Evolutionary conservation across 371 early-diverging fungal genomes (phyloP).

Genomic region (Fennellomyces sp.): DNA sequence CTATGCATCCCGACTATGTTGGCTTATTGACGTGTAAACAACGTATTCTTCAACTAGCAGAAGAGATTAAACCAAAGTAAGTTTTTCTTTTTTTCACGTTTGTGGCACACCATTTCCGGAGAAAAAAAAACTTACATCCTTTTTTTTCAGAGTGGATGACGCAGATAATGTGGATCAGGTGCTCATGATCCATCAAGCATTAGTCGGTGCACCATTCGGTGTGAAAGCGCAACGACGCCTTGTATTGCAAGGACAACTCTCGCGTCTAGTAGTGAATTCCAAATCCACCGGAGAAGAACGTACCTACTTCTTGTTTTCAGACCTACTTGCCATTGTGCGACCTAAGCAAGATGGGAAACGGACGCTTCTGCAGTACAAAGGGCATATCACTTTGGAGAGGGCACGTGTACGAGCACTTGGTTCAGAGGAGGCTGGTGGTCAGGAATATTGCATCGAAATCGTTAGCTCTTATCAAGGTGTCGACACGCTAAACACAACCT

Average conservation of each 20-base stretch:
- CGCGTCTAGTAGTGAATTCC: slow-evolving; percentile 23
- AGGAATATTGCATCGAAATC: slow-evolving; percentile 36
- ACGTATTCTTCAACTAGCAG: slow-evolving; percentile 25
- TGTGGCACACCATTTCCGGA: neutral
- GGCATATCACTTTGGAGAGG: slow-evolving; percentile 31
- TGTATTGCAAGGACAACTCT: slow-evolving; percentile 33
- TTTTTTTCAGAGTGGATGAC: slow-evolving; percentile 30
- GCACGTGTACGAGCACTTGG: slow-evolving; percentile 29
- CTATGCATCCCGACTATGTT: slow-evolving; percentile 44
- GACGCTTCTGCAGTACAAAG: slow-evolving; percentile 40
- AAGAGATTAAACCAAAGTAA: slow-evolving; percentile 36
- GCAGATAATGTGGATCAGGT: slow-evolving; percentile 49
- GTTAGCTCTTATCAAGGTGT: slow-evolving; percentile 39
- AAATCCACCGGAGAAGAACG: slow-evolving; percentile 35
- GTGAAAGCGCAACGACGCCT: slow-evolving; percentile 42
- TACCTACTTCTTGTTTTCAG: slow-evolving; percentile 41
- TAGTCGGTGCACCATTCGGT: slow-evolving; percentile 37
- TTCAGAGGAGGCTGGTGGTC: slow-evolving; percentile 32
- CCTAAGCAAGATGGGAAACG: slow-evolving; percentile 27
- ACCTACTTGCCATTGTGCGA: slow-evolving; percentile 39
- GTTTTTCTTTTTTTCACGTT: neutral
- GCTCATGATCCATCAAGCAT: slow-evolving; percentile 40
- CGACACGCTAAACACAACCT: slow-evolving; percentile 40
- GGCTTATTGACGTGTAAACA: slow-evolving; percentile 33
- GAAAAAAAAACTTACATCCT: neutral